Percentiles rank a stretch among this genome's conserved stretches.
phyloP scores from a whole-genome alignment of 108 stramenopile species.

The Fistulifera solaris region DNA sequence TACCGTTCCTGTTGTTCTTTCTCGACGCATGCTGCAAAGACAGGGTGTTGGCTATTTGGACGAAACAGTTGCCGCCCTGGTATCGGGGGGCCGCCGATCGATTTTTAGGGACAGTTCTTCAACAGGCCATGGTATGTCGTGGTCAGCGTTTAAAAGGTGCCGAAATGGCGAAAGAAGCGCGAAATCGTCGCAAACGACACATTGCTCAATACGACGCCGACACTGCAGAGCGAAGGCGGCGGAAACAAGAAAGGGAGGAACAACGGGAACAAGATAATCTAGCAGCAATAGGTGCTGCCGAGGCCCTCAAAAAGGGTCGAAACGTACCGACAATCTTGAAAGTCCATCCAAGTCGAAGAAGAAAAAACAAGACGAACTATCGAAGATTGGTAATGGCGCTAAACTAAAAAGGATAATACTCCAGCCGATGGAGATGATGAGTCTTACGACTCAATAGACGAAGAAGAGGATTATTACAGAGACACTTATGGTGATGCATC shows the following conservation, averaged over 20 bases:
- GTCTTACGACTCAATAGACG: constrained; percentile 56
- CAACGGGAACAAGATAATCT: constrained; percentile 16
- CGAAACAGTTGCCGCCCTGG: constrained; percentile 49
- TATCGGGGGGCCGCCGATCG: constrained; percentile 70
- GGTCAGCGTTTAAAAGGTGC: constrained; percentile 69
- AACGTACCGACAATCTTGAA: constrained; percentile 10
- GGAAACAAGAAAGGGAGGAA: constrained; percentile 25
- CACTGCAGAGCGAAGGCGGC: constrained; percentile 32
- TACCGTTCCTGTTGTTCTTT: constrained; percentile 65
- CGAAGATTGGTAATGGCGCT: constrained; percentile 8
- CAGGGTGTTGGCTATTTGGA: constrained; percentile 76
- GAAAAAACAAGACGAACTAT: constrained; percentile 22
- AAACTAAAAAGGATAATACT: constrained; percentile 13
- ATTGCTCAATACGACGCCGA: constrained; percentile 31
- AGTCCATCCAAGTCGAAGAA: constrained; percentile 15
- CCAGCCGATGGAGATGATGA: constrained; percentile 43
- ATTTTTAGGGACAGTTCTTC: constrained; percentile 72
- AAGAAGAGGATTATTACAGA: constrained; percentile 65
- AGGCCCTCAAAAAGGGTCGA: constrained; percentile 20
- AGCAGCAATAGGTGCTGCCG: constrained; percentile 26
- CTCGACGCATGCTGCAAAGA: constrained; percentile 64
- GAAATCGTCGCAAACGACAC: constrained; percentile 38
- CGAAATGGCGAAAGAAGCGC: constrained; percentile 36
- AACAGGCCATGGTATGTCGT: constrained; percentile 72
- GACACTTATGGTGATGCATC: constrained; percentile 23